Conservation (phyloP, 257 asterid genomes). For the Salvia splendens region DNA sequence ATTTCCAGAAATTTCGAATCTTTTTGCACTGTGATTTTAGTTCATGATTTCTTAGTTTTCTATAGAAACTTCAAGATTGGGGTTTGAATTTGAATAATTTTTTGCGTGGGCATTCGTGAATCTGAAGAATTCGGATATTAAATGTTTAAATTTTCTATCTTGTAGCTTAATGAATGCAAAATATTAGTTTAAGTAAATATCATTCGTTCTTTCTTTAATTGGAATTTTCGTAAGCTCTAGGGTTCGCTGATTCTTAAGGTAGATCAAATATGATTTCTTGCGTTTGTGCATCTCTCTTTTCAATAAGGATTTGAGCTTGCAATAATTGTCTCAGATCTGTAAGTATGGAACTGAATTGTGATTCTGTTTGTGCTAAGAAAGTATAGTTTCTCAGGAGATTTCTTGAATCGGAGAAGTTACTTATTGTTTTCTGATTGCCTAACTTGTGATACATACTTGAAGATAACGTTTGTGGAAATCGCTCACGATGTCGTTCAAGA, state of each 20-base stretch:
- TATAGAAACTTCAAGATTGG: not conserved
- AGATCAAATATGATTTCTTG: not conserved
- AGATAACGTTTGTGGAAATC: too few relatives aligned
- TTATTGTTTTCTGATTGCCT: too few relatives aligned
- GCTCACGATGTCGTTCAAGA: conserved; percentile 50
- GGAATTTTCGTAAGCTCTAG: not conserved
- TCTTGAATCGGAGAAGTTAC: not conserved
- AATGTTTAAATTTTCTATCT: conserved; percentile 6
- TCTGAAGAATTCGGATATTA: conserved; percentile 15
- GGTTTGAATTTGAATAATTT: too few relatives aligned
- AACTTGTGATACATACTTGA: too few relatives aligned
- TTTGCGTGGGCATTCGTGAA: not conserved
- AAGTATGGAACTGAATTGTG: not conserved
- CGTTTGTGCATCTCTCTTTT: conserved; percentile 26
- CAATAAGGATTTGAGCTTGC: conserved; percentile 8
- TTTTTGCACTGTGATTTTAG: not conserved
- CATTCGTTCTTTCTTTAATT: not conserved
- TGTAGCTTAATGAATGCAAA: conserved; percentile 12
- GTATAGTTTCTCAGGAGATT: not conserved
- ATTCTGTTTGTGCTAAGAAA: not conserved
- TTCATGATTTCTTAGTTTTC: not conserved
- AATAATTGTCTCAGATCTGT: conserved; percentile 23
- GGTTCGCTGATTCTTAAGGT: not conserved
- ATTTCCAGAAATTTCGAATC: not conserved
- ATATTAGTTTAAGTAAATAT: not conserved